phyloP scores from a whole-genome alignment of 2,329 filamentous ascomycete species.

The Cytospora paraplurivora region DNA sequence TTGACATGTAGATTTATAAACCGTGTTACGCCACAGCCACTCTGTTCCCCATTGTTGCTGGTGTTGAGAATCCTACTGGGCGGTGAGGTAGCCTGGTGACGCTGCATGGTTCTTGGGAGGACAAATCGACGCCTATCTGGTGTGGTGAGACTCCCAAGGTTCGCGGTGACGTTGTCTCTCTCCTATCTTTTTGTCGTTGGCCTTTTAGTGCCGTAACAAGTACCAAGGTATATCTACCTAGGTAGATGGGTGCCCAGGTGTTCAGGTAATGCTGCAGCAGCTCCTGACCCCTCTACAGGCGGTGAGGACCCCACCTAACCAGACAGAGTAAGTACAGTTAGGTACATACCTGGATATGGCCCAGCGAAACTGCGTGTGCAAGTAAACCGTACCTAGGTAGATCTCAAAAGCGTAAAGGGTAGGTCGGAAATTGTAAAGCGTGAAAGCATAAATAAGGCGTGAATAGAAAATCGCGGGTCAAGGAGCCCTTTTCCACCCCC shows the following conservation, averaged over 20 bases:
- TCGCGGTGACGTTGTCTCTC: not conserved
- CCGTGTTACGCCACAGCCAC: not conserved
- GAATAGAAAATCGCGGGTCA: too few relatives aligned
- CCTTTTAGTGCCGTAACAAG: not conserved
- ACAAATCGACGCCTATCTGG: conserved; percentile 17
- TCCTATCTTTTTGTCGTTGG: not conserved
- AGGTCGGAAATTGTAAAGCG: not conserved
- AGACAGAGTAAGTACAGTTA: too few relatives aligned
- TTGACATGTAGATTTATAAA: not conserved
- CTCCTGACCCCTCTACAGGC: not conserved
- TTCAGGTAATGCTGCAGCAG: not conserved
- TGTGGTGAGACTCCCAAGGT: conserved; percentile 3
- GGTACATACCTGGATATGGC: not conserved
- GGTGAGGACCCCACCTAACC: not conserved
- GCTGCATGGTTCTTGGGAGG: conserved; percentile 12
- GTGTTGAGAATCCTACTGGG: not conserved
- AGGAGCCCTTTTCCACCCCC: too few relatives aligned
- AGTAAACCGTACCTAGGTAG: not conserved
- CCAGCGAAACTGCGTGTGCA: not conserved
- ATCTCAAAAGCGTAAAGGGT: not conserved
- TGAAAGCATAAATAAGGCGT: not conserved
- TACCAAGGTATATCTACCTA: not conserved
- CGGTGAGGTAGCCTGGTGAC: conserved; percentile 23
- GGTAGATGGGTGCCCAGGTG: too few relatives aligned
- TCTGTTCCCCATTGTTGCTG: not conserved